Conservation (phyloP, 805 yeast species). For the Saccharomycopsis olivae region DNA sequence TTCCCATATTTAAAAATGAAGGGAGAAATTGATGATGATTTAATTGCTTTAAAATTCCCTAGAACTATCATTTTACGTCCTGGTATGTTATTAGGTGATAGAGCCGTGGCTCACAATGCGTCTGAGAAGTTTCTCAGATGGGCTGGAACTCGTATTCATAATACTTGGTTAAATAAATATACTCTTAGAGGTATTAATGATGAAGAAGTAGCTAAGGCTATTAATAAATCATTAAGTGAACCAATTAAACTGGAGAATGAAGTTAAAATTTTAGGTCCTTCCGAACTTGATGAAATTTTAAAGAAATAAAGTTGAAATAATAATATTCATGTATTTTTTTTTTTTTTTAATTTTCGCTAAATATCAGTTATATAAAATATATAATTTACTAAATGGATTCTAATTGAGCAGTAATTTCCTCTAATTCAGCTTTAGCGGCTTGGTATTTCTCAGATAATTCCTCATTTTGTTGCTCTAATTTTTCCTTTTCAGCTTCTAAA, state of each 20-base stretch:
- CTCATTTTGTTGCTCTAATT: slow-evolving; percentile 83
- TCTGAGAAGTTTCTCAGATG: slow-evolving; percentile 28
- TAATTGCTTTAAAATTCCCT: slow-evolving; percentile 53
- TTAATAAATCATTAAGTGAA: slow-evolving; percentile 25
- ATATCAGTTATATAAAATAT: too few species aligned
- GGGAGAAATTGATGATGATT: slow-evolving; percentile 65
- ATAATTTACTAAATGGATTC: slow-evolving; percentile 42
- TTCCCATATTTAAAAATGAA: slow-evolving; percentile 58
- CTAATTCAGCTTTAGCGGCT: slow-evolving; percentile 86
- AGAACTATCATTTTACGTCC: slow-evolving; percentile 70
- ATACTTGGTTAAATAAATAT: slow-evolving; percentile 9
- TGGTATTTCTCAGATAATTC: slow-evolving; percentile 74
- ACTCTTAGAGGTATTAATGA: slow-evolving; percentile 43
- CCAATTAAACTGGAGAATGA: slow-evolving; percentile 18
- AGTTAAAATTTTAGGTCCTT: slow-evolving; percentile 17
- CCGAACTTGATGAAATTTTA: slow-evolving; percentile 1
- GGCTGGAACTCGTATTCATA: slow-evolving; percentile 13
- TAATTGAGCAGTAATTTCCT: slow-evolving; percentile 92
- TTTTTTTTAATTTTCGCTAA: too few species aligned
- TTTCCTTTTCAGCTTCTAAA: slow-evolving; percentile 85
- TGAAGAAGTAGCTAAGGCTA: slow-evolving; percentile 53
- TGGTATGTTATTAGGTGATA: slow-evolving; percentile 58
- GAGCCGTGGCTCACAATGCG: slow-evolving; percentile 29
- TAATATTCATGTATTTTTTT: too few species aligned
- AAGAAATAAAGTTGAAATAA: too few species aligned